These are phyloP conservation scores for sorghum (Sorghum bicolor) DNA, from an alignment of 176 grass and related monocot genomes.

Conservation along the genomic window DNA sequence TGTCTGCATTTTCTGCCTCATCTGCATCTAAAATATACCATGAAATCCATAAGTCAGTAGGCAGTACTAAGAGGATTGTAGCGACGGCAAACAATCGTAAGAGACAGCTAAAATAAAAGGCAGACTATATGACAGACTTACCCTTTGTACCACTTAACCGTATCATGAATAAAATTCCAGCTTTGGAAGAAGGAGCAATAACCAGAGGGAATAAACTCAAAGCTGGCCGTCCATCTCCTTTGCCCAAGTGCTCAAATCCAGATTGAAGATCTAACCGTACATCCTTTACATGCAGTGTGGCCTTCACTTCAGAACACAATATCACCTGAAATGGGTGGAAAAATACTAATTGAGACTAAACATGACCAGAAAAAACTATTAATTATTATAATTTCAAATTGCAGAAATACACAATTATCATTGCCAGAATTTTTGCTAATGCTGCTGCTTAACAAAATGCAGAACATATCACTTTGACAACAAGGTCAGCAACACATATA, in stretches of 20 bases:
- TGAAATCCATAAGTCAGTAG: conserved; percentile 19
- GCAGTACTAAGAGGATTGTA: not conserved
- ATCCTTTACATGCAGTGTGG: conserved; percentile 76
- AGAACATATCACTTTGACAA: conserved; percentile 1
- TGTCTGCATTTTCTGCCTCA: conserved; percentile 54
- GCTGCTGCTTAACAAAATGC: not conserved
- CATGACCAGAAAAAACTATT: conserved; percentile 14
- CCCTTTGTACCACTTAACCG: conserved; percentile 58
- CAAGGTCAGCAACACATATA: not conserved
- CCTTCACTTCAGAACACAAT: conserved; percentile 89
- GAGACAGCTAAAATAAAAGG: conserved; percentile 1
- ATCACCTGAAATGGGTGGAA: conserved; percentile 57
- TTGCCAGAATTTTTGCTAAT: not conserved
- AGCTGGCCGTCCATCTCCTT: conserved; percentile 66
- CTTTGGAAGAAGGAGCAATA: conserved; percentile 82
- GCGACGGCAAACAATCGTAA: not conserved
- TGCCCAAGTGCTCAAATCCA: conserved; percentile 85
- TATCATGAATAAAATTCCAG: conserved; percentile 87
- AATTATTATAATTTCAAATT: not conserved
- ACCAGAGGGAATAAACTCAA: conserved; percentile 79
- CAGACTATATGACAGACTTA: conserved; percentile 12
- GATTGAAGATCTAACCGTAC: conserved; percentile 80
- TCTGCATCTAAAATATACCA: conserved; percentile 52
- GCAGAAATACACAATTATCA: not conserved
- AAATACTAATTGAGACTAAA: conserved; percentile 28